Base-by-base conservation (phyloP, 2,329 filamentous ascomycete genomes). In the Botrytis tulipae region DNA sequence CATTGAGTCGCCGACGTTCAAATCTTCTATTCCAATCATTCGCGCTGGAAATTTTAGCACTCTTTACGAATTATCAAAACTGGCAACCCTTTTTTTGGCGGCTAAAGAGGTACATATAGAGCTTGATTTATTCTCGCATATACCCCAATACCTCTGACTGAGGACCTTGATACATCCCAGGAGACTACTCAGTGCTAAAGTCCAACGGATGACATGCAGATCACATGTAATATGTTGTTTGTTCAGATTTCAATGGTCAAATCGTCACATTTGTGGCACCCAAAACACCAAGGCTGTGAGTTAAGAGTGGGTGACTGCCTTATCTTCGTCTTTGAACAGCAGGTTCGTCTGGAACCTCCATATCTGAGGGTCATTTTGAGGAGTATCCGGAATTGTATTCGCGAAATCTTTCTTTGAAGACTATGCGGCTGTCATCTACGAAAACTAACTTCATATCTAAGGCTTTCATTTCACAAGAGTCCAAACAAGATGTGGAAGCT, bases 151-250 rank as follows among this genome's bases (percentile, higher is more conserved):
- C 25, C 8, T 4, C 25, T n/a, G 22, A 14, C n/a, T 14, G 3
- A 20, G 25, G 1, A 51, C 14, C 4, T 12, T 4, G 1, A 14
- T 1, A 3, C 14, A 51, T n/a, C 10, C 1, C 0, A 51, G 22
- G 22, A 51, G 14, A 51, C 0, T 25, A n/a, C 48, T 4, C 25
- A 10, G 4, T 51, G 10, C 25, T 14, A 14, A n/a, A 14, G 25
- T 6, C 4, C 22, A 51, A 12, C 12, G 9, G 3, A 12, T 2
- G 14, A 51, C 1, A 51, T 0, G 0, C 10, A 51, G 22, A 51
- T 51, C 46, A 5, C 4, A 3, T 51, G 10, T 51, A 12, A 25
- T 4, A 4, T 10, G 3, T 48, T 25, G 4, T 48, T 7, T 25
- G 46, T 48, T 25, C 46, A 25, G 9, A 1, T 48, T 8, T 25